Evolutionary conservation across 345 rosid genomes (phyloP), one percentile per base, ranked within the genome.

Genomic region (Hevea brasiliensis): DNA sequence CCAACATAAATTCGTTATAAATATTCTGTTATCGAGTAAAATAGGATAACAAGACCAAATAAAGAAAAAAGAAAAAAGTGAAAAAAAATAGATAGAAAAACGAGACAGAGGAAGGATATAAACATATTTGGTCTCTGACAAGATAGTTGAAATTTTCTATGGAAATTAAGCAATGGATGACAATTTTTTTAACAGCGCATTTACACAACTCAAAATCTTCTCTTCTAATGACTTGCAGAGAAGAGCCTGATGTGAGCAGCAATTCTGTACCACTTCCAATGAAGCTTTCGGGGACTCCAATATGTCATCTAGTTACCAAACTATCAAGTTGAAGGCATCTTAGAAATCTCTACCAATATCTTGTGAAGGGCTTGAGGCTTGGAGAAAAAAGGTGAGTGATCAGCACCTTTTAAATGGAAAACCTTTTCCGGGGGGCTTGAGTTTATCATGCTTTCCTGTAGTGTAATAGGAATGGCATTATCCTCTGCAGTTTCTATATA

Each of bases 371-470:
- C 91, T 82, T 92, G 99, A 81, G 99, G 99, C 85, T 91, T 95
- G n/a, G 98, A 95, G 86, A 95, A 95, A 83, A 95, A 95, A 12
- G 99, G 98, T 12, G 99, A 92, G 84, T 95, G 99, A 58, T 95
- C 99, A 8, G 97, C 87, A 11, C 99, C 99, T 86, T 86, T 95
- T 48, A 95, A 74, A 27, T 81, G 85, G 75, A 89, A 93, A 29
- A 90, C 91, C 23, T 84, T 84, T 74, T 96, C 97, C 0, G 98
- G 98, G 13, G 97, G 91, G 66, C 86, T 84, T n/a, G 88, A 75
- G 50, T 82, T 90, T 61, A 89, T 77, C 99, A 93, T 90, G 76
- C 80, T 84, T 62, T 96, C 92, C 72, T 96, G 98, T 41, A 87
- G 77, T 42, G 74, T n/a, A 27, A 86, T 8, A 7, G 99, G 90